Percentiles rank a stretch among this genome's conserved stretches.
phyloP scores from a whole-genome alignment of 2,329 filamentous ascomycete species.

The Thielaviopsis punctulata region DNA sequence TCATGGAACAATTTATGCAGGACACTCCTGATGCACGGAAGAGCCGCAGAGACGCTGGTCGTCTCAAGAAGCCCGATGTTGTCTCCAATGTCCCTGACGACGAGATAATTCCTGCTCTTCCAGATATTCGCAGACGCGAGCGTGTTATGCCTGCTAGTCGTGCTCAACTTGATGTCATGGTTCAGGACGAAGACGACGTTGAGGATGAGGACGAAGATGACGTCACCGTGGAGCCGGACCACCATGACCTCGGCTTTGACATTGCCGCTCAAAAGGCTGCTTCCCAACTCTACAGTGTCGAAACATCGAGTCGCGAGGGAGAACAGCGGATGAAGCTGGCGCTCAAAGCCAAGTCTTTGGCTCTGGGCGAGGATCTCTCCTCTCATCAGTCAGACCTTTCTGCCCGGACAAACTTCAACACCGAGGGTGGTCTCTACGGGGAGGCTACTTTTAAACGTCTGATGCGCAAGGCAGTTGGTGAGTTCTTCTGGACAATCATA shows the following conservation, averaged over 20 bases:
- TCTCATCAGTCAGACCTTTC: neutral
- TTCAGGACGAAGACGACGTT: neutral
- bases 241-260: neutral
- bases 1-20: constrained; percentile 10
- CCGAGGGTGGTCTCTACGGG: constrained; percentile 5
- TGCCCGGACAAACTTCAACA: neutral
- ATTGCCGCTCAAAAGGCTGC: neutral
- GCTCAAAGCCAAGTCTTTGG: neutral
- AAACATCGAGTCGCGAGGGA: neutral
- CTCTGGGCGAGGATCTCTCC: neutral
- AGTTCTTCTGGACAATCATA: too few relatives aligned
- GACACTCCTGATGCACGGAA: constrained; percentile 7
- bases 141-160: constrained; percentile 5
- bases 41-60: neutral
- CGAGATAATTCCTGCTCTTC: neutral
- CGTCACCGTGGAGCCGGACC: neutral
- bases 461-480: constrained; percentile 5
- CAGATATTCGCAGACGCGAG: neutral
- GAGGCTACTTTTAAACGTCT: constrained; percentile 2
- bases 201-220: neutral
- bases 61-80: neutral
- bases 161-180: neutral
- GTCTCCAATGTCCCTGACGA: neutral
- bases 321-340: neutral
- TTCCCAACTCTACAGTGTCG: neutral